Evolutionary conservation across 306 rosid genomes (phyloP), one percentile per base, ranked within the genome.

Genomic region (Vicia sativa): DNA sequence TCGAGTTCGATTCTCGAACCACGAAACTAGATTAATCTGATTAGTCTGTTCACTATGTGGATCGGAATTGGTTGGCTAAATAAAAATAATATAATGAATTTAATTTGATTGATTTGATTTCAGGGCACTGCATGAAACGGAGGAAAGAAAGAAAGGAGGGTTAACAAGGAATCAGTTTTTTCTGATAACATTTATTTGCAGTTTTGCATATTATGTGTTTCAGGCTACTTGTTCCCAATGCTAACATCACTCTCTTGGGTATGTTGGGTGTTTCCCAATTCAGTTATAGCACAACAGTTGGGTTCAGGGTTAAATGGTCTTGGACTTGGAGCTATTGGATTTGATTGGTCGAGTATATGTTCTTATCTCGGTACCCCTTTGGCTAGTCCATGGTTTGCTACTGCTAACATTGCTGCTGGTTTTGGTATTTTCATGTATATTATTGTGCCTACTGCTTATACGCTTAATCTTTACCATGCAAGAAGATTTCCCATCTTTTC

Each of bases 301-400:
- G 95, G 97, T 42, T 91, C 97, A 31, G 95, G 97, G 23, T 80
- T 91, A 9, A 89, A 67, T 19, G 95, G 97, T 29, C 95, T 91
- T 70, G 97, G 97, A 52, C 15, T 91, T 9, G 92, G 89, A 6
- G 79, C 87, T 43, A 2, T 91, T 14, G 95, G 97, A 12, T 71
- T 88, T 10, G 95, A 91, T 65, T 91, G 97, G 97, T 84, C 95
- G 7, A 88, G 80, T 38, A 84, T 91, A 25, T 82, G 85, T 64
- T 67, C 97, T n/a, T 91, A 91, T 69, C 89, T 91, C 28, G 85
- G 85, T 7, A 91, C 92, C 76, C 97, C 97, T 2, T 68, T 91
- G 23, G 97, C 97, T 5, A 91, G 95, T 76, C 97, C 97, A 9
- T 91, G 97, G 97, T 91, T 91, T 67, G 97, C 97, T 7, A 91